Percentiles rank a stretch among this genome's conserved stretches.
These are phyloP conservation scores for Beauveria medogensis DNA, from an alignment of 2,329 filamentous ascomycete genomes.

Conservation along the genomic window DNA sequence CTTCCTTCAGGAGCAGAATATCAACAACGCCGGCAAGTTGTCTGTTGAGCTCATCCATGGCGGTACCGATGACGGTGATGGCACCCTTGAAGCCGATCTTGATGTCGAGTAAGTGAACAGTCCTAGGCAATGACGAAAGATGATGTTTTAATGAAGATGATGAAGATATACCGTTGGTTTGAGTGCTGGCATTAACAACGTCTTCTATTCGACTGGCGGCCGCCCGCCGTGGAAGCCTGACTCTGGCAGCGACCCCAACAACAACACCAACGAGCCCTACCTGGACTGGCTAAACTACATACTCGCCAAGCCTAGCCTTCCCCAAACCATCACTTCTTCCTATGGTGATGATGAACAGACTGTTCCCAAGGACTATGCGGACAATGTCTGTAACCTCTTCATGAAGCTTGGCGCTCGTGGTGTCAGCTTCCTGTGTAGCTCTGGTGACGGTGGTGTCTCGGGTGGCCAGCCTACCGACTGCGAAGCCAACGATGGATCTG, in stretches of 20 bases:
- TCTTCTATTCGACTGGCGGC: slow-evolving; percentile 9
- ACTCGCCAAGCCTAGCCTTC: neutral
- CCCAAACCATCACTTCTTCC: slow-evolving; percentile 9
- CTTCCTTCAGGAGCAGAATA: neutral
- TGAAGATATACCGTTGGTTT: slow-evolving; percentile 2
- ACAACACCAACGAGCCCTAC: slow-evolving; percentile 11
- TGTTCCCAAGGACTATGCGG: slow-evolving; percentile 6
- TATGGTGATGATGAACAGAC: slow-evolving; percentile 8
- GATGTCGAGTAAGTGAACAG: neutral
- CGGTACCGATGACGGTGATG: neutral
- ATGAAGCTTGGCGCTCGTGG: slow-evolving; percentile 11
- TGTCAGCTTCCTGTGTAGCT: slow-evolving; percentile 8
- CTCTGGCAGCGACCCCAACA: slow-evolving; percentile 4
- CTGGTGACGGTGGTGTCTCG: slow-evolving; percentile 7
- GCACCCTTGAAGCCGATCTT: slow-evolving; percentile 7
- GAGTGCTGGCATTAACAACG: slow-evolving; percentile 4
- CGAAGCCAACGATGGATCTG: slow-evolving; percentile 12
- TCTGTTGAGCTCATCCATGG: slow-evolving; percentile 6
- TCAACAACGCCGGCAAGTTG: neutral
- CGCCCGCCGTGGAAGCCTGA: slow-evolving; percentile 1
- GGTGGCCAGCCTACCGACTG: neutral
- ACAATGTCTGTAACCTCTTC: slow-evolving; percentile 9
- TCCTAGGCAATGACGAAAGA: neutral
- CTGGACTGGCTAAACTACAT: slow-evolving; percentile 11
- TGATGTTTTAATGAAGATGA: neutral